Evolutionary conservation across 768 basidiomycete genomes (phyloP).

Genomic region (Porpolomopsis calyptriformis): DNA sequence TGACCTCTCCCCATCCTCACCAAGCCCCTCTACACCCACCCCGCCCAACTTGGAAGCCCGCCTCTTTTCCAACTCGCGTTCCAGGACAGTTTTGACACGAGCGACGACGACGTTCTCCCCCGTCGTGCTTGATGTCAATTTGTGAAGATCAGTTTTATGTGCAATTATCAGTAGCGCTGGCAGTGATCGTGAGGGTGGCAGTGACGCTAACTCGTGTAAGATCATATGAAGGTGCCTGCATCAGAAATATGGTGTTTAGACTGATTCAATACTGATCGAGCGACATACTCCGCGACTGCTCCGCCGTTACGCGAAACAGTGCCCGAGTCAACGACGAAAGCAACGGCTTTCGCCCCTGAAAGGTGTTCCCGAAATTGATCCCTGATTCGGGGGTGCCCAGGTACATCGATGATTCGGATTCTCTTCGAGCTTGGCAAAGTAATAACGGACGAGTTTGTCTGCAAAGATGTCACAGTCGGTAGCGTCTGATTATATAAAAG

Average conservation of each 20-base stretch:
- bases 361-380: constrained; percentile 64
- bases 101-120: constrained; percentile 44
- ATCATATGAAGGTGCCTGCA: constrained; percentile 66
- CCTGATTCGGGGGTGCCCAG: constrained; percentile 76
- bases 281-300: constrained; percentile 67
- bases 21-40: constrained; percentile 63
- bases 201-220: constrained; percentile 56
- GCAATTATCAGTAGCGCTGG: constrained; percentile 61
- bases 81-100: constrained; percentile 67
- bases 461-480: constrained; percentile 69
- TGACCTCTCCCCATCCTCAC: constrained; percentile 51
- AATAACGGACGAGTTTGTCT: constrained; percentile 50
- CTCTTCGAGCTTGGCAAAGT: constrained; percentile 29
- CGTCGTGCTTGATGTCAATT: constrained; percentile 26
- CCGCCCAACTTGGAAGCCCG: constrained; percentile 51
- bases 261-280: background rate
- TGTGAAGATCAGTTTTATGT: constrained; percentile 69
- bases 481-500: constrained; percentile 53
- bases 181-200: constrained; percentile 56
- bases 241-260: constrained; percentile 6
- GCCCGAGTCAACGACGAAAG: constrained; percentile 73
- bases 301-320: constrained; percentile 67
- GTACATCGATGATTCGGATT: constrained; percentile 59
- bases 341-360: constrained; percentile 49
- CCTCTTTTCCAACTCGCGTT: constrained; percentile 77